Conservation (phyloP, 257 asterid genomes). For the Solanum dulcamara region DNA sequence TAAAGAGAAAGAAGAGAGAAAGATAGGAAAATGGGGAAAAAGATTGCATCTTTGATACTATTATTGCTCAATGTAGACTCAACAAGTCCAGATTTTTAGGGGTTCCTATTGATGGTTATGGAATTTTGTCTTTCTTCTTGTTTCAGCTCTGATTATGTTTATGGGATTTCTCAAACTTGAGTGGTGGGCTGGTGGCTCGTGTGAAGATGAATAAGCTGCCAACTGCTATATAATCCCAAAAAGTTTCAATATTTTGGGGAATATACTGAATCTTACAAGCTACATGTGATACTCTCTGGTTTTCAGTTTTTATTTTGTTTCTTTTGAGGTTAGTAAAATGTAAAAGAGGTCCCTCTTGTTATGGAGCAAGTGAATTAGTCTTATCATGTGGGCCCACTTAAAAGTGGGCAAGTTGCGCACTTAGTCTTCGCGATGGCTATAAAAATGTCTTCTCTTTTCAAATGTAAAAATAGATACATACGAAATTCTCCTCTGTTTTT, state of each 20-base stretch:
- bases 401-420: no score
- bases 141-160: not conserved
- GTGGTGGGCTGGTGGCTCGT: not conserved
- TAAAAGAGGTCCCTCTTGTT: not conserved
- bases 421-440: no score
- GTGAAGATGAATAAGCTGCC: slow-evolving; percentile 5
- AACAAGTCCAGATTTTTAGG: not conserved
- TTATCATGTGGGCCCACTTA: no score
- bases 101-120: not conserved
- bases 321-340: not conserved
- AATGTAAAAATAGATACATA: no score
- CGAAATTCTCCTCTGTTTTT: no score
- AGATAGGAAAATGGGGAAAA: slow-evolving; percentile 17
- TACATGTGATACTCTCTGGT: not conserved
- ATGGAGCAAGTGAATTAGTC: no score
- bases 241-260: not conserved
- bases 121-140: not conserved
- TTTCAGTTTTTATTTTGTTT: not conserved
- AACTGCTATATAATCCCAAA: not conserved
- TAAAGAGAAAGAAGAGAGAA: slow-evolving; percentile 12
- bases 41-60: slow-evolving; percentile 36
- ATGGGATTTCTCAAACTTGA: not conserved
- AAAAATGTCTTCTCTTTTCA: no score
- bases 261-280: not conserved
- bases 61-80: not conserved